Evolutionary conservation across 306 rosid species (phyloP).

Genomic region (Calophaca sinica): DNA sequence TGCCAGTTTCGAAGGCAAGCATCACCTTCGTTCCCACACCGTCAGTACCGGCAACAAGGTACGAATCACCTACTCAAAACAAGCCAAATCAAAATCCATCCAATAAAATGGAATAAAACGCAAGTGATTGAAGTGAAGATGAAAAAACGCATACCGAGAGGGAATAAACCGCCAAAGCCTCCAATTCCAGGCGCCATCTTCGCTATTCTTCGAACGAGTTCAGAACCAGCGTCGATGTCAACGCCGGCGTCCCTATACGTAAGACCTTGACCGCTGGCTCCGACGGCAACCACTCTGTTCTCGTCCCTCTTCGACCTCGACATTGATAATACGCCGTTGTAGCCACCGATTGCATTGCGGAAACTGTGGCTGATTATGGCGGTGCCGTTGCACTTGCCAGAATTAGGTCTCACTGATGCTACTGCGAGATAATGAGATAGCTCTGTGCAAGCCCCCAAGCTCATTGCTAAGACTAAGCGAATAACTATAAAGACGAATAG

Average conservation of each 20-base stretch:
- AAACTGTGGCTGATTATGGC: neutral
- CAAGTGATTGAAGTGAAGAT: conserved; percentile 10
- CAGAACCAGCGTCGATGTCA: conserved; percentile 92
- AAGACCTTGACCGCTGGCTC: conserved; percentile 51
- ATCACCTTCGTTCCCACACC: conserved; percentile 94
- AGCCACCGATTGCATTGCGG: neutral
- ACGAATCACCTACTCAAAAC: conserved; percentile 69
- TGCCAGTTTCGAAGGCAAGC: conserved; percentile 91
- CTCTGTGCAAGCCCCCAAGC: conserved; percentile 37
- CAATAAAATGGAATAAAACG: neutral
- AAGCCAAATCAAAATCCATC: conserved; percentile 14
- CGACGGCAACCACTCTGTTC: conserved; percentile 22
- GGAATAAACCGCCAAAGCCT: conserved; percentile 92
- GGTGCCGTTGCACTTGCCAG: conserved; percentile 1
- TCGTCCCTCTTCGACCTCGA: conserved; percentile 34
- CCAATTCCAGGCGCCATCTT: conserved; percentile 97
- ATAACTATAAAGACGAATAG: neutral
- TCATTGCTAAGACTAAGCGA: conserved; percentile 18
- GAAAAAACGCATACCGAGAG: conserved; percentile 63
- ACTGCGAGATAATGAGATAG: conserved; percentile 33
- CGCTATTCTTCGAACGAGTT: conserved; percentile 83
- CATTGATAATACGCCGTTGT: conserved; percentile 31
- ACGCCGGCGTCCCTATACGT: conserved; percentile 91
- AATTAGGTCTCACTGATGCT: conserved; percentile 37
- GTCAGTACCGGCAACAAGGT: conserved; percentile 92